These are phyloP conservation scores for Marasmius fiardii DNA, from an alignment of 1,284 basidiomycete genomes.

Conservation along the genomic window DNA sequence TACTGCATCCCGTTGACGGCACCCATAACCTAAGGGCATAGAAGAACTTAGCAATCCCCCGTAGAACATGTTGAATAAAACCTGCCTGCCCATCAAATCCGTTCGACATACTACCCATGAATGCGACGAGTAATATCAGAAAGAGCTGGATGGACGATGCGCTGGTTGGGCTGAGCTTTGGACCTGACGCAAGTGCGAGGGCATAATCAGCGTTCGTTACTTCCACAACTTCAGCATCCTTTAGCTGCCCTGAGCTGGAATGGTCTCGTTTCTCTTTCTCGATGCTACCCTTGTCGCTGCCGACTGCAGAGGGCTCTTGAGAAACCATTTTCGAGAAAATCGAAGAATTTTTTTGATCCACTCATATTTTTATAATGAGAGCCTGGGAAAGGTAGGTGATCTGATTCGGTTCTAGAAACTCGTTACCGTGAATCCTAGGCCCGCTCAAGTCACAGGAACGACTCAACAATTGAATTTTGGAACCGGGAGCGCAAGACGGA, in stretches of 20 bases:
- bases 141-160: constrained; percentile 36
- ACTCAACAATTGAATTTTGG: not conserved
- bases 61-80: not conserved
- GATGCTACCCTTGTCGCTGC: not conserved
- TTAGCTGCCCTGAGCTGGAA: not conserved
- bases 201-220: constrained; percentile 22
- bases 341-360: not conserved
- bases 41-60: not conserved
- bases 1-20: constrained; percentile 44
- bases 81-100: constrained; percentile 41
- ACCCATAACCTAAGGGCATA: constrained; percentile 34
- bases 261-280: not conserved
- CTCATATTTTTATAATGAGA: not conserved
- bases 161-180: constrained; percentile 34
- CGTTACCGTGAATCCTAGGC: not conserved
- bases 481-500: not conserved
- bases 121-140: constrained; percentile 35
- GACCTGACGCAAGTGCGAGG: constrained; percentile 36
- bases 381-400: not conserved
- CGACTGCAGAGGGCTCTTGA: not conserved
- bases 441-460: not conserved
- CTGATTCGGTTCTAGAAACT: not conserved
- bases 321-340: not conserved
- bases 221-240: constrained; percentile 13
- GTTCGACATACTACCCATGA: constrained; percentile 42